Evolutionary conservation across 305 asterid genomes (phyloP), one percentile per base, ranked within the genome.

Genomic region (Caryopteris hybrid): DNA sequence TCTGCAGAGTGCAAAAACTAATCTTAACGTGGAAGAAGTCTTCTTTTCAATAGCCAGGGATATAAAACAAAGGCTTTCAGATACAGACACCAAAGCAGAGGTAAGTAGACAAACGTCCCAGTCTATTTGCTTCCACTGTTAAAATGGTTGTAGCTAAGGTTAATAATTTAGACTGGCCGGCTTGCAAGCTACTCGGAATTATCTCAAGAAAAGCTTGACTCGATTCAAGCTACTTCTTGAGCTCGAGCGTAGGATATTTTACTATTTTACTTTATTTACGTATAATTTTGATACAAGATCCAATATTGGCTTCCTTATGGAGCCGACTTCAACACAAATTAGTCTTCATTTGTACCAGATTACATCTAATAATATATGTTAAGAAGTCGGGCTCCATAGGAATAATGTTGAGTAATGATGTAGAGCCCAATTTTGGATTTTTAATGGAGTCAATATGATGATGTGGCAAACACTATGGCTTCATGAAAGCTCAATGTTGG

Each of bases 41-140:
- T 82, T 79, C 83, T 79, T 82, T 64, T 82, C 85, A 16, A 82
- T 82, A 74, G 87, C 83, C 39, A 74, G 83, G 60, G 87, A 82
- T 63, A 82, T 82, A 55, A 82, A 82, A 79, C 87, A 79, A 69
- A 76, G 87, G 72, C 84, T 82, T 61, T 67, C 84, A 10, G 87
- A 79, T n/a, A 74, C 79, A 8, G 87, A 82, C 76, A 51, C 87
- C 36, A 77, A 54, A 68, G 73, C 83, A 10, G 87, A 82, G 80
- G 85, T 77, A 71, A 58, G 64, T 11, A 59, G 50, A 70, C 45
- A 1, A 25, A 25, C 18, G 17, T 45, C 31, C 45, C 11, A 1
- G 11, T 39, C 21, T 66, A 21, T 33, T 21, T 47, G 12, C 23
- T 21, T 29, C 27, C 14, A 4, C 31, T 67, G 17, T 31, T 27